These are phyloP conservation scores for Globisporangium solare DNA, from an alignment of 352 stramenopile genomes.

Conservation along the genomic window DNA sequence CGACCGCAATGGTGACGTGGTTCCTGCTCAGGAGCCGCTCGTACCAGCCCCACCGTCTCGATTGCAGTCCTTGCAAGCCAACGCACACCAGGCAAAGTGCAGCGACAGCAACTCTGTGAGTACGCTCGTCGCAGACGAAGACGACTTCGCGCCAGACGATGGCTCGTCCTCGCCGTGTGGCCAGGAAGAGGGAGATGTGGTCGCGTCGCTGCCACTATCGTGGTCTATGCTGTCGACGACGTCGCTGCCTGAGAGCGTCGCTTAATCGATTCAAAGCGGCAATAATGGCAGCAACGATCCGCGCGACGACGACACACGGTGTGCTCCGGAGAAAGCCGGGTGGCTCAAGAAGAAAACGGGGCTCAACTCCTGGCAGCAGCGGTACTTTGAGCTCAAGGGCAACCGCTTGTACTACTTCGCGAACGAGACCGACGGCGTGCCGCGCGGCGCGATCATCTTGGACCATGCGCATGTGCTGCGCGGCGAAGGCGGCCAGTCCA, in stretches of 20 bases:
- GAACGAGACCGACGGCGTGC: constrained; percentile 66
- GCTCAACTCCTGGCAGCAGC: constrained; percentile 69
- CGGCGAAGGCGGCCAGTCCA: constrained; percentile 52
- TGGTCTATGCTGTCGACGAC: constrained; percentile 65
- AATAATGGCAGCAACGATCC: constrained; percentile 9
- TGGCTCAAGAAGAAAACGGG: constrained; percentile 82
- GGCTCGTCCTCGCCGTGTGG: constrained; percentile 1
- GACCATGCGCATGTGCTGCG: constrained; percentile 65
- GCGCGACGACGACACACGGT: constrained; percentile 21
- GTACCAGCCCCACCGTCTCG: no score
- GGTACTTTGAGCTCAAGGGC: constrained; percentile 81
- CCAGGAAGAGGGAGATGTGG: constrained; percentile 25
- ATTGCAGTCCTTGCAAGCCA: no score
- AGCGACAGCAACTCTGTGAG: no score
- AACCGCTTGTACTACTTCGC: constrained; percentile 80
- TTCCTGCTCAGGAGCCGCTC: no score
- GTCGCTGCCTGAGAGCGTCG: constrained; percentile 27
- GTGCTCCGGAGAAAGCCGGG: constrained; percentile 55
- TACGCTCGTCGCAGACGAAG: constrained; percentile 1
- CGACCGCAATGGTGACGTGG: no score
- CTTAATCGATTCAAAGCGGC: constrained; percentile 14
- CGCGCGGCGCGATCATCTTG: constrained; percentile 61
- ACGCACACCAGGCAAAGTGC: no score
- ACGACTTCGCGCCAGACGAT: constrained; percentile 1
- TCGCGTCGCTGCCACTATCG: constrained; percentile 41